phyloP scores from a whole-genome alignment of 148 eudicot genomes.

The Nepenthes mirabilis region DNA sequence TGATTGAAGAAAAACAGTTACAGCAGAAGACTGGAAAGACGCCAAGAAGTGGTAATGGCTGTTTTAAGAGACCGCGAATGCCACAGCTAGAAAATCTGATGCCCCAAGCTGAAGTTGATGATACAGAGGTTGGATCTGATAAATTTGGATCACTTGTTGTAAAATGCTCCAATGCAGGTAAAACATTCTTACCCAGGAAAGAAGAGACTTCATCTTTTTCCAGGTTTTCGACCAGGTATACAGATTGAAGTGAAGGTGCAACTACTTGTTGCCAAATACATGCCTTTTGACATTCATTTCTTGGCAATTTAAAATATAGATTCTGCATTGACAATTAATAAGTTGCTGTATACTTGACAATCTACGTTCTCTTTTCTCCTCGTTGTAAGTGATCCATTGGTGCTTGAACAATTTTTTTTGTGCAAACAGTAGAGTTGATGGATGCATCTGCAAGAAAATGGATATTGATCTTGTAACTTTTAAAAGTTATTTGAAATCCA shows the following conservation, averaged over 20 bases:
- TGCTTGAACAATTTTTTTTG: no score
- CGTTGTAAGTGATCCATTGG: no score
- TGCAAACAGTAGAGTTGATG: no score
- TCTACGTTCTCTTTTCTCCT: no score
- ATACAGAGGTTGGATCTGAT: constrained; percentile 25
- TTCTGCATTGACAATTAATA: no score
- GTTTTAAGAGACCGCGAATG: constrained; percentile 44
- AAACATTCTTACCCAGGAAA: constrained; percentile 4
- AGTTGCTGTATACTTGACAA: no score
- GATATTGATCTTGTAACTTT: no score
- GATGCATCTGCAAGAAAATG: no score
- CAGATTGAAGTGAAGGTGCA: not conserved
- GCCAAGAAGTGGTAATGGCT: constrained; percentile 33
- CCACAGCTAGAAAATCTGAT: constrained; percentile 29
- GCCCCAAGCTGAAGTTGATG: constrained; percentile 29
- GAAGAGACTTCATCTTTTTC: not conserved
- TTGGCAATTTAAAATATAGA: no score
- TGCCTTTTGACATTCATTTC: no score
- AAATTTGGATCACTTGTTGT: constrained; percentile 21
- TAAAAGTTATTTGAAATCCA: no score
- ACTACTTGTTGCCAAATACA: no score
- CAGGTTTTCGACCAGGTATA: not conserved
- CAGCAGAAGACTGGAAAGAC: constrained; percentile 38
- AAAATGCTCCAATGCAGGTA: constrained; percentile 44
- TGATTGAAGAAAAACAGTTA: constrained; percentile 41